Percentiles rank a stretch among this genome's conserved stretches.
phyloP scores from a whole-genome alignment of 1,284 basidiomycete species.

The Irpex lacteus region DNA sequence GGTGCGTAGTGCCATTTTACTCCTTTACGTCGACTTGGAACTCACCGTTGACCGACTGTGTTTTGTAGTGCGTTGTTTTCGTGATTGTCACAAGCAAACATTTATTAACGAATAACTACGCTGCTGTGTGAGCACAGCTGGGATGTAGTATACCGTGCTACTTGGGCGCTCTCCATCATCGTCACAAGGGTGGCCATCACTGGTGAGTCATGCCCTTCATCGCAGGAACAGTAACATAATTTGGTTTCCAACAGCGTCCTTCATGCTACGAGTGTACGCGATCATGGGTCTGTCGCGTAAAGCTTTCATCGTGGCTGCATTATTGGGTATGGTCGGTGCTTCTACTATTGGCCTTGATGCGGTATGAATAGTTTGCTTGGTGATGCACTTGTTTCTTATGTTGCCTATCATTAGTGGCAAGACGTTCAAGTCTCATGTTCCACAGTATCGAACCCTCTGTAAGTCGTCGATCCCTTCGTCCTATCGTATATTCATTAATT shows the following conservation, averaged over 20 bases:
- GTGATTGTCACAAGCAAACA: not conserved
- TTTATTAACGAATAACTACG: not conserved
- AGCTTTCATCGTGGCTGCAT: not conserved
- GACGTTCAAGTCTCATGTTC: conserved; percentile 8
- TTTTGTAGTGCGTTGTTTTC: not conserved
- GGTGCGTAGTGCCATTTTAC: not conserved
- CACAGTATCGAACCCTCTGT: conserved; percentile 8
- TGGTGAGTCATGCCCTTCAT: not conserved
- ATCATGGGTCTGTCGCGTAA: conserved; percentile 7
- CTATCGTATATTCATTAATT: too few species aligned
- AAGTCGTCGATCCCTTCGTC: not conserved
- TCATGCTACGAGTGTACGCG: conserved; percentile 13
- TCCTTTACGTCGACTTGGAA: too few species aligned
- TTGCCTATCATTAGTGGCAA: conserved; percentile 3
- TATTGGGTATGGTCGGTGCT: conserved; percentile 1
- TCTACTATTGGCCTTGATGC: conserved; percentile 9
- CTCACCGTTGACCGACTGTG: not conserved
- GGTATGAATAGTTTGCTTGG: not conserved
- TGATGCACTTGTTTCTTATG: not conserved
- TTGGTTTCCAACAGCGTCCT: not conserved
- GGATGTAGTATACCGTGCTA: conserved; percentile 10
- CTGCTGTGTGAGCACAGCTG: conserved; percentile 3
- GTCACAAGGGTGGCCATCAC: conserved; percentile 11
- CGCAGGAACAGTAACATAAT: not conserved
- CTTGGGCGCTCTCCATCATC: conserved; percentile 10